These are phyloP conservation scores for Ascochyta pisi DNA, from an alignment of 2,329 filamentous ascomycete species.

Conservation along the genomic window DNA sequence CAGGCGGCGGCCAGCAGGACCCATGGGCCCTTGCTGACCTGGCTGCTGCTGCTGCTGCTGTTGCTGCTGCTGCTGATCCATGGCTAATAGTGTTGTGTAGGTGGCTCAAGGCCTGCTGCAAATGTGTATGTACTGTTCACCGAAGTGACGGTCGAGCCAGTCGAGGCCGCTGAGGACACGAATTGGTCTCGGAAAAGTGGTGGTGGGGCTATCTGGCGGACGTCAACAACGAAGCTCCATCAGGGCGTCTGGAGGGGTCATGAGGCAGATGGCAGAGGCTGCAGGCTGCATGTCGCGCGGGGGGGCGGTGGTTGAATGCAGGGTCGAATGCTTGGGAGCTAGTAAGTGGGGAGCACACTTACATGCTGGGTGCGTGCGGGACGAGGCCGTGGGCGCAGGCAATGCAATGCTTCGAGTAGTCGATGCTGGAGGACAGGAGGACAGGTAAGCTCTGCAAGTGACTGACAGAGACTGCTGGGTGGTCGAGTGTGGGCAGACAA, in stretches of 20 bases:
- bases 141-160: conserved; percentile 33
- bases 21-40: conserved; percentile 62
- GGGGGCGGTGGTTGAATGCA: conserved; percentile 21
- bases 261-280: conserved; percentile 13
- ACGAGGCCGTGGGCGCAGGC: conserved; percentile 24
- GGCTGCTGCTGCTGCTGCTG: conserved; percentile 60
- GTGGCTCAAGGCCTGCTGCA: conserved; percentile 34
- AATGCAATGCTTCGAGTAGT: conserved; percentile 40
- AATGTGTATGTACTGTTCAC: conserved; percentile 29
- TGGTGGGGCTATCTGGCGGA: conserved; percentile 34
- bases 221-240: conserved; percentile 26
- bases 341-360: conserved; percentile 32
- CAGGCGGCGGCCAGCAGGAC: conserved; percentile 84
- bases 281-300: conserved; percentile 21
- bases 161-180: conserved; percentile 31
- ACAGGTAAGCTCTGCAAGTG: conserved; percentile 39
- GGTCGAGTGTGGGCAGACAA: conserved; percentile 22
- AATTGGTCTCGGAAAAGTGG: conserved; percentile 28
- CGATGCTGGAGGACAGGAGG: conserved; percentile 32
- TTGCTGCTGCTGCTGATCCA: conserved; percentile 57
- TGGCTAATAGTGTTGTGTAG: conserved; percentile 37
- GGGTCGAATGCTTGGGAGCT: conserved; percentile 33
- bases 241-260: conserved; percentile 1
- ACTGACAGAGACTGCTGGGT: conserved; percentile 29
- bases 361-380: conserved; percentile 33